phyloP scores from a whole-genome alignment of 371 early-diverging fungal species.

The Capillidium rhysosporum region DNA sequence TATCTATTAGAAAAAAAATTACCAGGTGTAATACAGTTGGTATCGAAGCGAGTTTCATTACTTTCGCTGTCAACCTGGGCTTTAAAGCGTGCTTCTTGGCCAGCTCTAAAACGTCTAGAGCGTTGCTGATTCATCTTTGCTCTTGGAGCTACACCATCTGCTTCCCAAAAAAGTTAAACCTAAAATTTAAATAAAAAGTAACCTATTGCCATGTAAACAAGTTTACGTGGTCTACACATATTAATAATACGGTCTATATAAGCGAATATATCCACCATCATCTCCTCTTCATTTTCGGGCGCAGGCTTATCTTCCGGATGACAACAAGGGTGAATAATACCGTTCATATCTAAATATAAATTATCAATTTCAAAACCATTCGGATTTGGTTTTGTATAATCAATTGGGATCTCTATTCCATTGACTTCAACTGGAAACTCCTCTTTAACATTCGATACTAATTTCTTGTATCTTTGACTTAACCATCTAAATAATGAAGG shows the following conservation, averaged over 20 bases:
- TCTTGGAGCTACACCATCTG: constrained; percentile 98
- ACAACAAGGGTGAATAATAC: constrained; percentile 97
- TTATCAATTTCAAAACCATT: constrained; percentile 89
- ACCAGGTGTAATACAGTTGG: constrained; percentile 99
- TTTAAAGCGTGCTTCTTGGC: constrained; percentile 62
- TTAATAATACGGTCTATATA: constrained; percentile 88
- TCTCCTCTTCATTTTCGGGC: constrained; percentile 81
- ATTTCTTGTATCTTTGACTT: constrained; percentile 83
- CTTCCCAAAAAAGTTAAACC: neutral
- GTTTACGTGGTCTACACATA: constrained; percentile 80
- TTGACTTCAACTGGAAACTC: constrained; percentile 46
- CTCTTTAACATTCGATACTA: constrained; percentile 58
- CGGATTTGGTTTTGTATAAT: constrained; percentile 80
- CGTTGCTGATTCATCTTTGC: constrained; percentile 99
- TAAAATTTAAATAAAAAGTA: constrained; percentile 7
- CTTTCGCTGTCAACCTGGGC: constrained; percentile 35
- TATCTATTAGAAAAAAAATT: neutral
- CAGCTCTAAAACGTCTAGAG: constrained; percentile 90
- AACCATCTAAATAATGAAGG: constrained; percentile 71
- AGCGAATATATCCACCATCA: constrained; percentile 83
- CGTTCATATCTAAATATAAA: constrained; percentile 98
- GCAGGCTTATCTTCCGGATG: constrained; percentile 89
- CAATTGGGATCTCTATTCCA: constrained; percentile 60
- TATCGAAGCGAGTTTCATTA: constrained; percentile 68
- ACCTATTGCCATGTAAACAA: constrained; percentile 94